phyloP scores from a whole-genome alignment of 805 yeast species.

The Nakazawaea molendinolei region DNA sequence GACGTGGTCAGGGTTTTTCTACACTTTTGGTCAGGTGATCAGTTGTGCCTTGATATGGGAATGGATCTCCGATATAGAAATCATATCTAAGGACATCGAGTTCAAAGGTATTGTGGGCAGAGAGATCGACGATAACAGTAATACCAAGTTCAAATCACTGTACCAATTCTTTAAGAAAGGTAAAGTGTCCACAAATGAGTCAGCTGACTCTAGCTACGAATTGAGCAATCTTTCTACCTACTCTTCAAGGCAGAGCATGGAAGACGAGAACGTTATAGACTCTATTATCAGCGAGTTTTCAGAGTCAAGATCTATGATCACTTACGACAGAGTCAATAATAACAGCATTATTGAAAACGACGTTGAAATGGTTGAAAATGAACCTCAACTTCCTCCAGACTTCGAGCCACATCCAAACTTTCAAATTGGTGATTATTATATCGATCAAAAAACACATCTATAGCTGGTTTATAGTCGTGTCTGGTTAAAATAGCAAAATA shows the following conservation, averaged over 20 bases:
- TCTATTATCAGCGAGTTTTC: constrained; percentile 4
- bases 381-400: constrained; percentile 29
- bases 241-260: background rate
- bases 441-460: constrained; percentile 20
- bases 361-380: constrained; percentile 2
- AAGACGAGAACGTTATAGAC: background rate
- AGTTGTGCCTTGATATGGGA: constrained; percentile 57
- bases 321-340: no score
- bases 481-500: no score
- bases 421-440: constrained; percentile 39
- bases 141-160: no score
- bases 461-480: background rate
- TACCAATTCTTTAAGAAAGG: background rate
- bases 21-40: constrained; percentile 41
- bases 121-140: constrained; percentile 28
- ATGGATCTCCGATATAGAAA: constrained; percentile 52
- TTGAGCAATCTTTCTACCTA: background rate
- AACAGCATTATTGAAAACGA: no score
- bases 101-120: constrained; percentile 58
- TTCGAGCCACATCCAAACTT: constrained; percentile 42
- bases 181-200: background rate
- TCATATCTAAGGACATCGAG: constrained; percentile 43
- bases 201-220: background rate
- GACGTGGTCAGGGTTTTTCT: constrained; percentile 42
- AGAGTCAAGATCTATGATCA: background rate